Conservation (phyloP, 1,284 basidiomycete genomes). For the Trametes polyzona region DNA sequence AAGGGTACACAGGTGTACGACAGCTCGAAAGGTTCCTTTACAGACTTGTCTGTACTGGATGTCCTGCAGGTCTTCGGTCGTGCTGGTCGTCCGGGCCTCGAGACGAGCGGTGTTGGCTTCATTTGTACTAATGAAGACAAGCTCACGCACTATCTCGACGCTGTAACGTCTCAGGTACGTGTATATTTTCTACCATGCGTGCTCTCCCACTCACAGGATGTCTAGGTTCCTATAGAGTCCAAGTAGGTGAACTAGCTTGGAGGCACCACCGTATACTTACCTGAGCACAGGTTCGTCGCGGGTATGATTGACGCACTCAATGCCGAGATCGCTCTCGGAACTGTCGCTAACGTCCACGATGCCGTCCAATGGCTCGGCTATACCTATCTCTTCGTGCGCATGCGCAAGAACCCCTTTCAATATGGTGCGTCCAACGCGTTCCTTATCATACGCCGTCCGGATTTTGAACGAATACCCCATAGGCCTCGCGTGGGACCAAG, state of each 20-base stretch:
- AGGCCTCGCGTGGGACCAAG: slow-evolving; percentile 83
- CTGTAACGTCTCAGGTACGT: slow-evolving; percentile 83
- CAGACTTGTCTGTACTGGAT: slow-evolving; percentile 94
- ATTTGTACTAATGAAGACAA: slow-evolving; percentile 97
- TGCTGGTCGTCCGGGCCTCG: slow-evolving; percentile 95
- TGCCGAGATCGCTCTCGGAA: slow-evolving; percentile 94
- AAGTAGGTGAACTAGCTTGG: slow-evolving; percentile 56
- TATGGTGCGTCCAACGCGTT: slow-evolving; percentile 86
- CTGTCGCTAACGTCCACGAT: slow-evolving; percentile 87
- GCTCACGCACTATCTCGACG: slow-evolving; percentile 89
- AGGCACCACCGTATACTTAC: not conserved
- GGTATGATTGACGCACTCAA: slow-evolving; percentile 95
- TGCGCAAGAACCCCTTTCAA: slow-evolving; percentile 90
- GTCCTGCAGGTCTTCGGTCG: slow-evolving; percentile 98
- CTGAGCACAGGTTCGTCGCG: slow-evolving; percentile 67
- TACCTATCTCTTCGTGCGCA: slow-evolving; percentile 96
- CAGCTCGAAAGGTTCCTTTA: slow-evolving; percentile 85
- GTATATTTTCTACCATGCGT: not conserved
- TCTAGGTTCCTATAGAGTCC: slow-evolving; percentile 93
- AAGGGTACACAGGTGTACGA: slow-evolving; percentile 99
- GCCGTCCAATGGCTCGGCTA: slow-evolving; percentile 97
- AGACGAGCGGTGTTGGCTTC: slow-evolving; percentile 95
- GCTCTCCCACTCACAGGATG: slow-evolving; percentile 2
- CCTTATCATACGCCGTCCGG: too few relatives aligned
- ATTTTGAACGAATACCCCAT: not conserved